Evolutionary conservation across 139 green algal species (phyloP).

Genomic region (Trebouxia sp.): DNA sequence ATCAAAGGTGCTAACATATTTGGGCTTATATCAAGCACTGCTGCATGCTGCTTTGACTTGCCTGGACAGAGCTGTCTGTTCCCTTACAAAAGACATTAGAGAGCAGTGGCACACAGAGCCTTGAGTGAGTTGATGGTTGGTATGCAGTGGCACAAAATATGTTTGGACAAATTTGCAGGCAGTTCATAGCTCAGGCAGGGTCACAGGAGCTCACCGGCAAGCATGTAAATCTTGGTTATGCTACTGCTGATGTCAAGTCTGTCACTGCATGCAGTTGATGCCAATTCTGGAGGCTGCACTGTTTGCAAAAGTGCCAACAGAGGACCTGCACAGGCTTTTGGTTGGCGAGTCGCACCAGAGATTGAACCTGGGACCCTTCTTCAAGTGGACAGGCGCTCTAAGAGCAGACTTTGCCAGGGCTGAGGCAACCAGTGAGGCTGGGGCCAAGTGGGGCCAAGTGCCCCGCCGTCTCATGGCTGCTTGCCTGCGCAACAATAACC

Average conservation of each 20-base stretch:
- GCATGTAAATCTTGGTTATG: background rate
- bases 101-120: too few relatives aligned
- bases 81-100: too few relatives aligned
- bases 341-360: background rate
- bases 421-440: background rate
- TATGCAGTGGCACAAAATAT: too few relatives aligned
- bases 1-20: background rate
- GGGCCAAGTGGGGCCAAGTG: background rate
- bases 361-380: background rate
- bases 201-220: background rate
- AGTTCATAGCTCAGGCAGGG: too few relatives aligned
- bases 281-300: background rate
- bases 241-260: background rate
- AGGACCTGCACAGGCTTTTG: slow-evolving; percentile 16
- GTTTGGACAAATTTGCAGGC: too few relatives aligned
- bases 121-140: too few relatives aligned
- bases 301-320: background rate
- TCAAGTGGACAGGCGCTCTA: slow-evolving; percentile 5
- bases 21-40: background rate
- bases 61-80: background rate
- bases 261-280: slow-evolving; percentile 7
- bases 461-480: background rate
- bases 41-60: background rate
- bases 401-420: background rate
- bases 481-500: slow-evolving; percentile 17